Conservation (phyloP, 1,284 basidiomycete species). For the Termitomyces sp. region DNA sequence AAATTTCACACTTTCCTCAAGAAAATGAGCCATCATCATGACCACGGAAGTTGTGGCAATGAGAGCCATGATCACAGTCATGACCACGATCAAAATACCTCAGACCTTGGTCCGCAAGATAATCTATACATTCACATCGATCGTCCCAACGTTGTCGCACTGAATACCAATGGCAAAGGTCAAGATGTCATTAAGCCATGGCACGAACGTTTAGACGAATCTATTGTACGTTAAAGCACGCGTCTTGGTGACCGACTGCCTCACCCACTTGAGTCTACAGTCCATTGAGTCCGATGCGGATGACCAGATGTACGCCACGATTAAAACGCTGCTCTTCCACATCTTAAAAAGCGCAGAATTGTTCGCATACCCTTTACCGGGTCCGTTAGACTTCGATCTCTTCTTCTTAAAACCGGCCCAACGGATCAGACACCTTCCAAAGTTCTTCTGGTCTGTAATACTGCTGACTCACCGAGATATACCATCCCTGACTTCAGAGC, state of each 20-base stretch:
- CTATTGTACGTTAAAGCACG: conserved; percentile 39
- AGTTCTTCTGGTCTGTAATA: conserved; percentile 51
- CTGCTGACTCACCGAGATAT: neutral
- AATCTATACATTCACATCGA: conserved; percentile 70
- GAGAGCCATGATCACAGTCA: conserved; percentile 54
- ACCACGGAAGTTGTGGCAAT: conserved; percentile 51
- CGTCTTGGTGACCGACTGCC: neutral
- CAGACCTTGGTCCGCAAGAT: conserved; percentile 56
- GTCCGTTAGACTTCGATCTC: conserved; percentile 67
- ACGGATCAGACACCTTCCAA: conserved; percentile 65
- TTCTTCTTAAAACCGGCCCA: conserved; percentile 74
- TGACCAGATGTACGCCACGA: conserved; percentile 62
- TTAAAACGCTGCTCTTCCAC: conserved; percentile 3
- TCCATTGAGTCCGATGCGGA: conserved; percentile 78
- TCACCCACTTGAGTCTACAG: conserved; percentile 32
- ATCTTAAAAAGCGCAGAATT: conserved; percentile 42
- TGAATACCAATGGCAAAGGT: conserved; percentile 54
- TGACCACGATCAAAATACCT: conserved; percentile 44
- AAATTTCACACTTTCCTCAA: no score
- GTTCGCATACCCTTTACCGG: conserved; percentile 78
- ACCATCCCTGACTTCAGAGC: conserved; percentile 1
- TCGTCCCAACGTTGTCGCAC: conserved; percentile 62
- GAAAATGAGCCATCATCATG: conserved; percentile 42
- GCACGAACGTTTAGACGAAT: conserved; percentile 63
- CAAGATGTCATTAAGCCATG: conserved; percentile 70